Base-by-base conservation (phyloP, 2,329 filamentous ascomycete genomes). In the Fusarium cyanostomum region DNA sequence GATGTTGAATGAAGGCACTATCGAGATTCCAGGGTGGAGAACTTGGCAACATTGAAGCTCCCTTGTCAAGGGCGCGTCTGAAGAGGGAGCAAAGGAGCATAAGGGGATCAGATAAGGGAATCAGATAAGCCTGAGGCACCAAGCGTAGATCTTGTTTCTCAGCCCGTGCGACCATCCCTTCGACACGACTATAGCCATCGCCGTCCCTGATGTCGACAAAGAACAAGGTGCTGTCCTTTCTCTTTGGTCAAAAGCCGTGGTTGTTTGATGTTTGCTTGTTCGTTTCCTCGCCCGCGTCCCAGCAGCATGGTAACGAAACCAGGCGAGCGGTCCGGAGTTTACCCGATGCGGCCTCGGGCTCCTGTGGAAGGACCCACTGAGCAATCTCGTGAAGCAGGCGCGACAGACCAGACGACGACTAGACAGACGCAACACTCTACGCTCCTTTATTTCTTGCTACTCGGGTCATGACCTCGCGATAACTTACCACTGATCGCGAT, bases 381-480 rank as follows among this genome's bases (percentile, higher is more conserved):
- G 71, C 63, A 71, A 73, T 64, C 66, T 71, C 59, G 56, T 68
- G 67, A 70, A 59, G 64, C 56, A 66, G 59, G 51, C 60, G 60
- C 55, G 64, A 57, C 60, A 35, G 34, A 34, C 46, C 35, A n/a
- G 28, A 70, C 55, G 57, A 66, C 59, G 33, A 55, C 53, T 18
- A 66, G 42, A 31, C 59, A 66, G 33, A 37, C 56, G 27, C 48
- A 67, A 42, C 59, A 58, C 59, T 53, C 24, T 39, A 67, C 68
- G 52, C 60, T 64, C 64, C 13, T 52, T 46, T 38, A 12, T 11
- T 16, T 41, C 15, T 39, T 51, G 15, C 18, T 42, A 28, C 31
- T 28, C 30, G 37, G 15, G 41, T 27, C 37, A 68, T 59, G 49
- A 21, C 15, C 30, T 34, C 38, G 27, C 34, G 38, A 52, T 61